Percentiles rank a stretch among this genome's conserved stretches.
These are phyloP conservation scores for Pleoardoris graminearum DNA, from an alignment of 2,329 filamentous ascomycete species.

Conservation along the genomic window DNA sequence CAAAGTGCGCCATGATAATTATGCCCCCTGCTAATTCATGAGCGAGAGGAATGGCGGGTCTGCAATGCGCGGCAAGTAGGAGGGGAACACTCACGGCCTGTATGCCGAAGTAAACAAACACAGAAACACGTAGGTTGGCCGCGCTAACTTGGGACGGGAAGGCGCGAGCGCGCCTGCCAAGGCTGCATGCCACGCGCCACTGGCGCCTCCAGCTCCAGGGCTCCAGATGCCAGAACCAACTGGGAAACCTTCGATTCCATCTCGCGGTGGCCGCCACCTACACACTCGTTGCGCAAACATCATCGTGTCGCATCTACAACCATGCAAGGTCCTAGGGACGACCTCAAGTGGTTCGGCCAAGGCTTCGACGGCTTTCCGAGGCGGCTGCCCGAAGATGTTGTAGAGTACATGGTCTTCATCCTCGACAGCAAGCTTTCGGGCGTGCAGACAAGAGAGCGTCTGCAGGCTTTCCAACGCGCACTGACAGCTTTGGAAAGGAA, in stretches of 20 bases:
- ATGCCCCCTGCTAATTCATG: conserved; percentile 32
- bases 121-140: conserved; percentile 4
- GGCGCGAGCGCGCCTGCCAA: conserved; percentile 15
- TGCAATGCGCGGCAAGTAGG: conserved; percentile 9
- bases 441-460: conserved; percentile 62
- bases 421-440: conserved; percentile 61
- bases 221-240: no score
- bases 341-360: conserved; percentile 67
- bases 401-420: conserved; percentile 81
- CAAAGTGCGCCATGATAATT: conserved; percentile 52
- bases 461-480: conserved; percentile 74
- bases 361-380: conserved; percentile 68
- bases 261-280: neutral
- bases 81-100: conserved; percentile 11
- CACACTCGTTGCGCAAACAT: neutral
- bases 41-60: conserved; percentile 30
- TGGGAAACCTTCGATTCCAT: neutral
- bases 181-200: neutral
- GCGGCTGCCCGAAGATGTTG: conserved; percentile 76
- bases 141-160: conserved; percentile 19
- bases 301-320: neutral
- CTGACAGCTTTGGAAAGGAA: conserved; percentile 65
- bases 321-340: conserved; percentile 52
- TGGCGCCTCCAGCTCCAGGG: no score
- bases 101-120: conserved; percentile 9